Conservation (phyloP, 2,329 filamentous ascomycete genomes). For the Metarhizium sp. region DNA sequence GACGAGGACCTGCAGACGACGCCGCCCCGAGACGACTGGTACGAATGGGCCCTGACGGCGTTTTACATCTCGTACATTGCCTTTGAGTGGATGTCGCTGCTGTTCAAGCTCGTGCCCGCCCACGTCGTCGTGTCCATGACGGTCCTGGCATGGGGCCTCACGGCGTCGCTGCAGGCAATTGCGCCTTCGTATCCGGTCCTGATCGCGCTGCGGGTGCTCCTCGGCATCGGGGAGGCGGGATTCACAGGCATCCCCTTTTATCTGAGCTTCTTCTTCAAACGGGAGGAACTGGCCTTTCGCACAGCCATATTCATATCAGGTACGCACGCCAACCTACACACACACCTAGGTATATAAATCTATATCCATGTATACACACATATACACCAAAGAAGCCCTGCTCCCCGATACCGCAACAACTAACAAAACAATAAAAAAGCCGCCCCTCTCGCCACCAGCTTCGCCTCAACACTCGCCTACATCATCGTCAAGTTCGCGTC, state of each 20-base stretch:
- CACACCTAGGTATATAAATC: too few relatives aligned
- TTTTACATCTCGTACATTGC: constrained; percentile 56
- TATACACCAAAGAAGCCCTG: too few relatives aligned
- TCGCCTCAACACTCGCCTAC: constrained; percentile 74
- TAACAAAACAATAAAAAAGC: constrained; percentile 42
- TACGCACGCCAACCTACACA: constrained; percentile 12
- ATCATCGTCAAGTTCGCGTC: constrained; percentile 61
- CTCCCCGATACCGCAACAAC: not conserved
- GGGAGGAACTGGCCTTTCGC: constrained; percentile 69
- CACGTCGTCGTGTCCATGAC: constrained; percentile 50
- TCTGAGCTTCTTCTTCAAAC: constrained; percentile 54
- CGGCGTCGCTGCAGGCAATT: constrained; percentile 64
- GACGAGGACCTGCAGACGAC: constrained; percentile 47
- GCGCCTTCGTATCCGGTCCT: constrained; percentile 54
- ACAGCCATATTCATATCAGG: constrained; percentile 80
- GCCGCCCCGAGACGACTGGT: constrained; percentile 37
- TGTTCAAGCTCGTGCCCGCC: constrained; percentile 51
- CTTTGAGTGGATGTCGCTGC: constrained; percentile 56
- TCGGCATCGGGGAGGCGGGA: constrained; percentile 57
- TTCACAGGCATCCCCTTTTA: constrained; percentile 57
- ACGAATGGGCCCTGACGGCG: constrained; percentile 50
- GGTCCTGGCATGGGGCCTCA: constrained; percentile 70
- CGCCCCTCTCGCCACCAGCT: constrained; percentile 66
- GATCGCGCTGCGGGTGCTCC: constrained; percentile 42
- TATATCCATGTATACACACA: too few relatives aligned